These are phyloP conservation scores for Ramaria sp. DNA, from an alignment of 768 basidiomycete genomes.

Conservation along the genomic window DNA sequence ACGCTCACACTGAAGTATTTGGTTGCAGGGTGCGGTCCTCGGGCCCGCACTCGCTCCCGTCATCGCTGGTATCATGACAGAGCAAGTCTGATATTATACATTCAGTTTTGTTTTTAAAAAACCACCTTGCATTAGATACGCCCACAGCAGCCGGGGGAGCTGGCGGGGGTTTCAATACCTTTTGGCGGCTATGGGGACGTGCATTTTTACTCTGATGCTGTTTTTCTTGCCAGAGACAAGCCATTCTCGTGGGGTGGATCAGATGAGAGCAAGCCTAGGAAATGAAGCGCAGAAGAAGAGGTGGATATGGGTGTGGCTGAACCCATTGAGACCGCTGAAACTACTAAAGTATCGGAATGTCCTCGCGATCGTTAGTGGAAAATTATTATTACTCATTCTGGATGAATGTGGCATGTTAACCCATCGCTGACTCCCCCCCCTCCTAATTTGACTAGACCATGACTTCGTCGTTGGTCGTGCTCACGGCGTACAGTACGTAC, in stretches of 20 bases:
- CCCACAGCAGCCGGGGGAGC: neutral
- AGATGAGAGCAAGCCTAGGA: neutral
- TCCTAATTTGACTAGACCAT: neutral
- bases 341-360: neutral
- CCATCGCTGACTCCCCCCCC: neutral
- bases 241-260: neutral
- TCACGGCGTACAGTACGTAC: neutral
- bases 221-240: slow-evolving; percentile 2
- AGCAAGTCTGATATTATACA: neutral
- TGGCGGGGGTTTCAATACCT: slow-evolving; percentile 2
- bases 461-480: neutral
- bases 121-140: slow-evolving; percentile 1
- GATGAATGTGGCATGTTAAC: too few species aligned
- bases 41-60: neutral
- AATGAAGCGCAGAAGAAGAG: neutral
- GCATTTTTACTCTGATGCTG: neutral
- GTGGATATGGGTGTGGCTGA: slow-evolving; percentile 2
- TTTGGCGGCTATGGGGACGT: neutral
- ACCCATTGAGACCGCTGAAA: neutral
- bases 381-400: neutral
- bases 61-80: slow-evolving; percentile 5
- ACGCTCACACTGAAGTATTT: neutral
- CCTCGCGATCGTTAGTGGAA: neutral
- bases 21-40: neutral
- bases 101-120: neutral